A percentile compares a stretch with the other conserved stretches of the same genome.
These are phyloP conservation scores for Phellinidium pouzarii DNA, from an alignment of 1,284 basidiomycete species.

Conservation along the genomic window DNA sequence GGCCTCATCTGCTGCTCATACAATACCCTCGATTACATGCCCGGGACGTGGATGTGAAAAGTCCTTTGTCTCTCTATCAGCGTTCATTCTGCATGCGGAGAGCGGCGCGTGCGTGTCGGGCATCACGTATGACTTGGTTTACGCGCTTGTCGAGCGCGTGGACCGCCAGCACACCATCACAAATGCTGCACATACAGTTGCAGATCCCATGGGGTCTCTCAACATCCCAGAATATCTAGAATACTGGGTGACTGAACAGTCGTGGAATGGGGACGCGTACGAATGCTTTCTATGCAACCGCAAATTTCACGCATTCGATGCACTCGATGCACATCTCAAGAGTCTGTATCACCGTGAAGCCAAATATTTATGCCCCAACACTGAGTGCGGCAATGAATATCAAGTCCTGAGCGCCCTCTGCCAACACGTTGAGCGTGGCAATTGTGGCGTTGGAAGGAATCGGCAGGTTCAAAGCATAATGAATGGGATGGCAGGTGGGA, in stretches of 20 bases:
- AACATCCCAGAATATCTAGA: background rate
- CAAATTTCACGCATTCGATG: constrained; percentile 23
- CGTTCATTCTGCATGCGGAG: constrained; percentile 30
- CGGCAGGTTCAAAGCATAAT: constrained; percentile 19
- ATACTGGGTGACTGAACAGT: constrained; percentile 28
- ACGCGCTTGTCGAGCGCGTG: constrained; percentile 23
- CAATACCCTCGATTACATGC: constrained; percentile 22
- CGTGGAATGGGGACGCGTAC: constrained; percentile 32
- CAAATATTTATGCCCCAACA: constrained; percentile 22
- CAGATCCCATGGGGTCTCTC: constrained; percentile 18
- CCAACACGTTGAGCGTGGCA: constrained; percentile 23
- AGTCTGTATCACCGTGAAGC: constrained; percentile 25
- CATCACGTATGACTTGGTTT: constrained; percentile 26
- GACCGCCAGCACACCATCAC: constrained; percentile 29
- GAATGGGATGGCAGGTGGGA: too few relatives aligned
- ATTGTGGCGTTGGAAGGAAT: constrained; percentile 22
- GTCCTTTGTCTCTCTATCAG: constrained; percentile 27
- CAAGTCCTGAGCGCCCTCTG: constrained; percentile 22
- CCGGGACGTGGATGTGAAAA: constrained; percentile 24
- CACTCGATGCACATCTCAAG: constrained; percentile 30
- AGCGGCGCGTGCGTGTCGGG: constrained; percentile 28
- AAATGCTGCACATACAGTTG: constrained; percentile 26
- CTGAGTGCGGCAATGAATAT: constrained; percentile 20
- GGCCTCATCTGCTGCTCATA: constrained; percentile 24
- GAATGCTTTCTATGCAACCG: constrained; percentile 35